Base-by-base conservation (phyloP, 805 yeast species). In the Cyberlindnera misumaiensis region DNA sequence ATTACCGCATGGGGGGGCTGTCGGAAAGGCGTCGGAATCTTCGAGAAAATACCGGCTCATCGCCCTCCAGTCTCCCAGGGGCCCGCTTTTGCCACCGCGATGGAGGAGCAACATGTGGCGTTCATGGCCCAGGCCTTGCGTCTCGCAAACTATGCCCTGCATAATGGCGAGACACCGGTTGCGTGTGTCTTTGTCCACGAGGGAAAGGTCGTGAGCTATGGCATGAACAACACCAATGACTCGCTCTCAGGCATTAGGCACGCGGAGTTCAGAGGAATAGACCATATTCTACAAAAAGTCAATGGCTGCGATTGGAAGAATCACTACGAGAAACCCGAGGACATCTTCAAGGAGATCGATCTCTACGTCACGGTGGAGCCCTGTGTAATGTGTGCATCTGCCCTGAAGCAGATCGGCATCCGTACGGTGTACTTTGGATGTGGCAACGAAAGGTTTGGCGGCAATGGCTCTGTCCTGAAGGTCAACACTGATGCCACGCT, bases 331-430 rank as follows among this genome's bases (percentile, higher is more conserved):
- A 41, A 48, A 13, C 47, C 67, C 11, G 46, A 51, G 17, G 45
- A 55, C 1, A 56, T 74, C 9, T 75, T 86, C 50, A 51, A 59
- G 28, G 73, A 79, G 18, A 67, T 84, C 3, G 78, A 76, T 24
- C 67, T 93, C 7, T 90, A 88, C 58, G 98, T 93, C 18, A 88
- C 97, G 0, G 97, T 93, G 0, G 98, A 93, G 60, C 98, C 98
- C 0, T 93, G 98, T 56, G 83, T 93, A 7, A 93, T 93, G 98
- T 93, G 98, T 64, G 97, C 96, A 0, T 78, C 93, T 30, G 88
- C 95, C 3, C 62, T 93, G 30, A 71, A 89, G 42, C 98, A 93
- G 50, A 58, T 89, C 33, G 81, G 83, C 2, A 76, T 93, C 10
- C 61, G 75, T 24, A 65, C 67, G 30, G 96, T 90, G 2, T 78